These are phyloP conservation scores for Bipolaris zeicola DNA, from an alignment of 2,329 filamentous ascomycete species.

Conservation along the genomic window DNA sequence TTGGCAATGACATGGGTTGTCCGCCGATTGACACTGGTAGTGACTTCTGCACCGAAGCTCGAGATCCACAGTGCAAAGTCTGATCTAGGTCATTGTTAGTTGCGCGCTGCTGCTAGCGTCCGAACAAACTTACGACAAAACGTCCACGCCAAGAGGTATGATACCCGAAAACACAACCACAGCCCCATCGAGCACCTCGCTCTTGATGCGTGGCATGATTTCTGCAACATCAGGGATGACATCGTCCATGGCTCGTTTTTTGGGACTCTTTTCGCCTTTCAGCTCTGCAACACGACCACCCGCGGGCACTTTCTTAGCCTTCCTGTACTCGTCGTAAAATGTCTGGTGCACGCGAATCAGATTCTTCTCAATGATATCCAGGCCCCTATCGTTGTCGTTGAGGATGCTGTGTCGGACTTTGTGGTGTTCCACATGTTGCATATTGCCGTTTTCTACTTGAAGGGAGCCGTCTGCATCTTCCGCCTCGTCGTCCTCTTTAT, in stretches of 20 bases:
- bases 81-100: conserved; percentile 55
- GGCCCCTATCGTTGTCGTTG: conserved; percentile 84
- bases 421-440: conserved; percentile 37
- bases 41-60: conserved; percentile 79
- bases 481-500: conserved; percentile 76
- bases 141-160: conserved; percentile 79
- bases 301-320: conserved; percentile 50
- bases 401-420: conserved; percentile 75
- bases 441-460: conserved; percentile 48
- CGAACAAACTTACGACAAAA: conserved; percentile 59
- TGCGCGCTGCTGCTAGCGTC: neutral
- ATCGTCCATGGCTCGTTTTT: conserved; percentile 55
- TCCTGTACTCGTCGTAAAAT: conserved; percentile 85
- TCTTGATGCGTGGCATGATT: conserved; percentile 84
- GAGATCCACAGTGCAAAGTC: conserved; percentile 88
- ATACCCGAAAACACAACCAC: conserved; percentile 89
- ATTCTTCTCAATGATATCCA: conserved; percentile 76
- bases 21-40: conserved; percentile 59
- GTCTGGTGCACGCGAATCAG: conserved; percentile 74
- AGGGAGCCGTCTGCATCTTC: conserved; percentile 55
- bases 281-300: conserved; percentile 56
- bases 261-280: conserved; percentile 57
- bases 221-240: conserved; percentile 82
- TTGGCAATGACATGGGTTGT: conserved; percentile 76
- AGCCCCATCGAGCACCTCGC: conserved; percentile 72